A percentile compares a stretch with the other conserved stretches of the same genome.
Evolutionary conservation across 306 rosid species (phyloP).

Genomic region (Rosa persica): DNA sequence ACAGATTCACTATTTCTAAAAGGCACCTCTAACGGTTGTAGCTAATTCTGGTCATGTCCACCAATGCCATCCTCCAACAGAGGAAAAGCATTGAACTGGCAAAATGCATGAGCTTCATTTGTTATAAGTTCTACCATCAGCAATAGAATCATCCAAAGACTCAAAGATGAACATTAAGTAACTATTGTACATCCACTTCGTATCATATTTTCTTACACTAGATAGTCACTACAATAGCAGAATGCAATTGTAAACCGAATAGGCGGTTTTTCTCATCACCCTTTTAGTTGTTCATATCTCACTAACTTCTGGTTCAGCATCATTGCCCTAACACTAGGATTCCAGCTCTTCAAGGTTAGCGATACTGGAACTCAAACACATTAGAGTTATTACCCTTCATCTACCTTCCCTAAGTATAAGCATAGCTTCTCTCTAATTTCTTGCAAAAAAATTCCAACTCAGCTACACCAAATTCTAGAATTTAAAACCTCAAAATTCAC

Average conservation of each 20-base stretch:
- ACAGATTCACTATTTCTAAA: neutral
- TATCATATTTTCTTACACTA: neutral
- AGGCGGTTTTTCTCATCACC: neutral
- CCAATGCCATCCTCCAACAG: neutral
- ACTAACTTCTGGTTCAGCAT: neutral
- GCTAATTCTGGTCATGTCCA: neutral
- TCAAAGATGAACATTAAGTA: constrained; percentile 7
- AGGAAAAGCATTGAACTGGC: neutral
- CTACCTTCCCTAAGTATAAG: neutral
- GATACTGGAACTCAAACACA: neutral
- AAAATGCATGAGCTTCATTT: constrained; percentile 1
- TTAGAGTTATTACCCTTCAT: neutral
- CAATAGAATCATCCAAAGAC: neutral
- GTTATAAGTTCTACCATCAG: neutral
- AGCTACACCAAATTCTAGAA: neutral
- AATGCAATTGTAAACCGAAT: neutral
- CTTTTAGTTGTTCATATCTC: neutral
- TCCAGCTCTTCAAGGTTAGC: neutral
- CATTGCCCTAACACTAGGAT: neutral
- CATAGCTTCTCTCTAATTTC: neutral
- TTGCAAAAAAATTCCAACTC: neutral
- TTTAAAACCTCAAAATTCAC: neutral
- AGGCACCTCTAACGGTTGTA: neutral
- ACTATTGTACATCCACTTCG: neutral
- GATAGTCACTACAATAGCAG: neutral